Evolutionary conservation across 306 rosid species (phyloP).

Genomic region (Quercus gilva): DNA sequence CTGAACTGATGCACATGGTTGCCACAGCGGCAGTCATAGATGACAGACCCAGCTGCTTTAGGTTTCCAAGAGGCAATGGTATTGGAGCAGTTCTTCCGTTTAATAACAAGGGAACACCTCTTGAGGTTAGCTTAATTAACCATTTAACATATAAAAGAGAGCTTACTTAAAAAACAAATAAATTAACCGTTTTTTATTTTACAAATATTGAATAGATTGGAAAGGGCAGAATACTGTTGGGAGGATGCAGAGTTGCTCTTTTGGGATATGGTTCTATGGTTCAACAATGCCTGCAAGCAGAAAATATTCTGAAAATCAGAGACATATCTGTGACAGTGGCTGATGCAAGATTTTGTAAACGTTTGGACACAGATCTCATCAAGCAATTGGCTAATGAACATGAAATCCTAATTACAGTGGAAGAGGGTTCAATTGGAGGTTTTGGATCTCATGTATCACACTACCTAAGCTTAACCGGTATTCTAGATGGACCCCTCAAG

Average conservation of each 20-base stretch:
- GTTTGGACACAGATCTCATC: slow-evolving; percentile 70
- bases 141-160: background rate
- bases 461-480: slow-evolving; percentile 67
- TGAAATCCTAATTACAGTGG: slow-evolving; percentile 76
- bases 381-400: slow-evolving; percentile 65
- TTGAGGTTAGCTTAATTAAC: slow-evolving; percentile 59
- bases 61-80: slow-evolving; percentile 95
- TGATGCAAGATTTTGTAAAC: slow-evolving; percentile 96
- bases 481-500: slow-evolving; percentile 79
- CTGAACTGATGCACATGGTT: slow-evolving; percentile 93
- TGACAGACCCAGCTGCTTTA: slow-evolving; percentile 93
- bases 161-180: background rate
- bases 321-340: slow-evolving; percentile 68
- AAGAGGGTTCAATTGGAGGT: slow-evolving; percentile 93
- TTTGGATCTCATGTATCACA: slow-evolving; percentile 94
- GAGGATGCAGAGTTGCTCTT: slow-evolving; percentile 73
- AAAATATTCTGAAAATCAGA: slow-evolving; percentile 47
- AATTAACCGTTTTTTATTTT: background rate
- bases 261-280: slow-evolving; percentile 80
- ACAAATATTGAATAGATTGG: slow-evolving; percentile 57
- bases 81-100: slow-evolving; percentile 63
- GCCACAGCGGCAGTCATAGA: slow-evolving; percentile 85
- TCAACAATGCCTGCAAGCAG: slow-evolving; percentile 71
- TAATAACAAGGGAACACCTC: slow-evolving; percentile 64
- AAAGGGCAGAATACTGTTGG: slow-evolving; percentile 67